Conservation (phyloP, 768 basidiomycete genomes). For the Lentinula sp. region DNA sequence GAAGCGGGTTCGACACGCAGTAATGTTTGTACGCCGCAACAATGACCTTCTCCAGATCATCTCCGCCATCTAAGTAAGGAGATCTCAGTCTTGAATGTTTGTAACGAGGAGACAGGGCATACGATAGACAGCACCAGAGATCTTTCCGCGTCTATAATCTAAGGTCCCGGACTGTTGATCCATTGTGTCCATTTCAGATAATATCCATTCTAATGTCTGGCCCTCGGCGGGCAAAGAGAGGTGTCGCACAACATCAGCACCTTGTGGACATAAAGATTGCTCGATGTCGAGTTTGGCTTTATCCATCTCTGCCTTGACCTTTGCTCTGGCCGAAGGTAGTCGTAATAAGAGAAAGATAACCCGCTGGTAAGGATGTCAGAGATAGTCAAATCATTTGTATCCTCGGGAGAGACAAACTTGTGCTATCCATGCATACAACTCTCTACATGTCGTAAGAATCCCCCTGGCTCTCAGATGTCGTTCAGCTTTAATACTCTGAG, state of each 20-base stretch:
- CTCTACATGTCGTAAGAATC: conserved; percentile 36
- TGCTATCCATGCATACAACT: conserved; percentile 47
- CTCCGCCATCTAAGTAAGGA: conserved; percentile 63
- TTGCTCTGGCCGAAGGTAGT: conserved; percentile 52
- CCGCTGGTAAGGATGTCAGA: conserved; percentile 29
- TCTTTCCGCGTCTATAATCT: conserved; percentile 65
- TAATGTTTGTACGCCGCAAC: conserved; percentile 78
- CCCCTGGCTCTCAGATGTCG: conserved; percentile 66
- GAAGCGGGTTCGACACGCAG: conserved; percentile 83
- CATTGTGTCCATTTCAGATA: conserved; percentile 77
- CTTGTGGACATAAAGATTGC: conserved; percentile 60
- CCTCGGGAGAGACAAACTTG: conserved; percentile 30
- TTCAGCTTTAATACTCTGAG: conserved; percentile 44
- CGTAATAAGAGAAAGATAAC: conserved; percentile 52
- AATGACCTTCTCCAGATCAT: conserved; percentile 73
- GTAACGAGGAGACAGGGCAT: conserved; percentile 19
- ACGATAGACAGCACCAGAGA: conserved; percentile 88
- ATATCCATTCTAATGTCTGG: conserved; percentile 64
- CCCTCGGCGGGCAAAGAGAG: conserved; percentile 62
- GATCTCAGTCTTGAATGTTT: background rate
- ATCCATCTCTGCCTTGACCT: conserved; percentile 58
- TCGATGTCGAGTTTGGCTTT: conserved; percentile 64
- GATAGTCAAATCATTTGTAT: background rate
- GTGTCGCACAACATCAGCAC: conserved; percentile 56
- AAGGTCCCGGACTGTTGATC: conserved; percentile 47